These are phyloP conservation scores for Lotmaria passim DNA, from an alignment of 208 protist species.

Conservation along the genomic window DNA sequence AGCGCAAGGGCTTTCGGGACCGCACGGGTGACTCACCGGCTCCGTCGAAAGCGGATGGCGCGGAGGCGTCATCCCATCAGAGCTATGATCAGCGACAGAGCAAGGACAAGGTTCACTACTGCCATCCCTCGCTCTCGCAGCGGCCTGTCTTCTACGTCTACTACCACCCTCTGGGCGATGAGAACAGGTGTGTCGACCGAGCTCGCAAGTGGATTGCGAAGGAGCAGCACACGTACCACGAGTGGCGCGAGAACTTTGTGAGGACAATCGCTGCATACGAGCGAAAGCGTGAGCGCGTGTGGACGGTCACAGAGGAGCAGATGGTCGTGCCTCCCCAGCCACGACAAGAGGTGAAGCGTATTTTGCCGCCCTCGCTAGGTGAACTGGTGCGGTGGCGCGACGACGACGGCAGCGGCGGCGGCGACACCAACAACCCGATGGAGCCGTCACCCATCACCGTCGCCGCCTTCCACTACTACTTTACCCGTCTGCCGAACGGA, in stretches of 20 bases:
- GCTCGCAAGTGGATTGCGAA: conserved; percentile 56
- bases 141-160: conserved; percentile 59
- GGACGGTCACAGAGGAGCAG: conserved; percentile 3
- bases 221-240: conserved; percentile 47
- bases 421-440: conserved; percentile 7
- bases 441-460: conserved; percentile 21
- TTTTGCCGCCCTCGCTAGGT: conserved; percentile 54
- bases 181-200: conserved; percentile 47
- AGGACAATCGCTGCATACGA: conserved; percentile 24
- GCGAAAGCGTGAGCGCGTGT: conserved; percentile 26
- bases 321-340: conserved; percentile 7
- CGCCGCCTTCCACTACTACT: conserved; percentile 35
- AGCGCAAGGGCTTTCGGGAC: background rate
- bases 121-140: conserved; percentile 2
- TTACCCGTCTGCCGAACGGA: background rate
- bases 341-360: conserved; percentile 27
- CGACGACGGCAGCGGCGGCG: conserved; percentile 12
- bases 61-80: too few relatives aligned
- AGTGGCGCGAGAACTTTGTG: conserved; percentile 47
- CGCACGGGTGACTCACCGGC: background rate
- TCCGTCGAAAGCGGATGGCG: background rate
- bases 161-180: conserved; percentile 64
- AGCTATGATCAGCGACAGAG: background rate
- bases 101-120: background rate
- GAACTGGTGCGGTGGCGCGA: conserved; percentile 64